A percentile compares a stretch with the other conserved stretches of the same genome.
Conservation (phyloP, 345 rosid genomes). For the Gynandropsis gynandra region DNA sequence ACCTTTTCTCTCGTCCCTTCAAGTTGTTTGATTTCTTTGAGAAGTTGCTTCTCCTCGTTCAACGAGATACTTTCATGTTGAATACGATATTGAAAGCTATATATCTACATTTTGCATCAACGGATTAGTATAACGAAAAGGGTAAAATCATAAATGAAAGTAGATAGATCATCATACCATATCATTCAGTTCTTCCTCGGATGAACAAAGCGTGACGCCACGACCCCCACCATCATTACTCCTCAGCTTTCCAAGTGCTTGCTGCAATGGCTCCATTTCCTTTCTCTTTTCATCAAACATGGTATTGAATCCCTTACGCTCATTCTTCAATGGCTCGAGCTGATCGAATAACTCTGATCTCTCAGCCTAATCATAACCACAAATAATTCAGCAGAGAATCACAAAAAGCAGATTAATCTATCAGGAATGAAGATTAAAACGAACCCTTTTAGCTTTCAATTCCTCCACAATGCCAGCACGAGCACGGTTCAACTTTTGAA, state of each 20-base stretch:
- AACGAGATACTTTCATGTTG: constrained; percentile 80
- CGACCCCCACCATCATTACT: constrained; percentile 32
- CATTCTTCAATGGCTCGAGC: constrained; percentile 30
- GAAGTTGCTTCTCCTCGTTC: constrained; percentile 78
- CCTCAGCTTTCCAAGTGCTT: constrained; percentile 71
- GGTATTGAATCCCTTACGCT: constrained; percentile 37
- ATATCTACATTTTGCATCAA: constrained; percentile 41
- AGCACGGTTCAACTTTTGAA: constrained; percentile 36
- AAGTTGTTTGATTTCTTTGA: constrained; percentile 71
- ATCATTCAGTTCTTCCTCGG: constrained; percentile 75
- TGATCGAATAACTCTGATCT: constrained; percentile 35
- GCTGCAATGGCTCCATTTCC: constrained; percentile 68
- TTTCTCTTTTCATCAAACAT: constrained; percentile 49
- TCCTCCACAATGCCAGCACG: constrained; percentile 36
- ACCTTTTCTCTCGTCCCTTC: constrained; percentile 93
- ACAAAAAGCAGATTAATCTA: no score
- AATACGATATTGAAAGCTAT: constrained; percentile 55
- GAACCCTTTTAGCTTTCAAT: constrained; percentile 58
- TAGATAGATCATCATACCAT: constrained; percentile 50
- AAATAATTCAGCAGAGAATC: neutral
- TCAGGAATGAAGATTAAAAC: constrained; percentile 7
- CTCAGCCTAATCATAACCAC: constrained; percentile 24
- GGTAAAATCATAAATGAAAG: no score
- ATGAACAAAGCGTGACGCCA: constrained; percentile 52
- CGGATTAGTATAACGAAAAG: constrained; percentile 1